Conservation (phyloP, 2,329 filamentous ascomycete genomes). For the Fusarium cicatricum region DNA sequence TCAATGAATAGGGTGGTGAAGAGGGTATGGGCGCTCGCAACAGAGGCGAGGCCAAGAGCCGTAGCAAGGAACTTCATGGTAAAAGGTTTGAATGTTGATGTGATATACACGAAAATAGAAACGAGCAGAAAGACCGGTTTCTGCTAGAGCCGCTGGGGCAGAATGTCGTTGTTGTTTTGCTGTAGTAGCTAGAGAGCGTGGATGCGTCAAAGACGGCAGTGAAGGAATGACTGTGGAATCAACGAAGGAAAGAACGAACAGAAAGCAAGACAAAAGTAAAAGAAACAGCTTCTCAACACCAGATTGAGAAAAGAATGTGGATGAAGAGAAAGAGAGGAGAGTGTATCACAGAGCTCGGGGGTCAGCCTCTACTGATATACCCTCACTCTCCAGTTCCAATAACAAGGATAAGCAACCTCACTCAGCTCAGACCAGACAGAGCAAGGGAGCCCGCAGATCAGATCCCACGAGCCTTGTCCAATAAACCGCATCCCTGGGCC, state of each 20-base stretch:
- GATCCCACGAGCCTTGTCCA: conserved; percentile 3
- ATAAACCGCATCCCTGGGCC: background rate
- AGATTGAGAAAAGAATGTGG: conserved; percentile 31
- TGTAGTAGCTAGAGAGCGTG: conserved; percentile 13
- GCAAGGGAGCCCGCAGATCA: conserved; percentile 1
- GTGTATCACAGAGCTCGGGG: conserved; percentile 9
- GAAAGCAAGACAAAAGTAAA: conserved; percentile 10
- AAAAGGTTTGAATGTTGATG: conserved; percentile 37
- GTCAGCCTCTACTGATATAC: conserved; percentile 32
- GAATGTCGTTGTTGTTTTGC: conserved; percentile 11
- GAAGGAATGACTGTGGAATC: conserved; percentile 34
- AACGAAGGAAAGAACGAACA: conserved; percentile 30
- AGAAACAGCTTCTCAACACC: conserved; percentile 30
- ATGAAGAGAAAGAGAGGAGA: conserved; percentile 8
- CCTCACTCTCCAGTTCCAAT: conserved; percentile 7
- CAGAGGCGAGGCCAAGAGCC: conserved; percentile 48
- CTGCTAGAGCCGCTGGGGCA: conserved; percentile 34
- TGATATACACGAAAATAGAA: background rate
- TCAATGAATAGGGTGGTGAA: conserved; percentile 72
- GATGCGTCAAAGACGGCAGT: conserved; percentile 18
- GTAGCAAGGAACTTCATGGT: conserved; percentile 50
- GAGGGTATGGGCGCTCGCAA: conserved; percentile 64
- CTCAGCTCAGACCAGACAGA: conserved; percentile 15
- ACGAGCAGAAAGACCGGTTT: conserved; percentile 38
- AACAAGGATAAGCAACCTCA: conserved; percentile 5